Percentiles rank a stretch among this genome's conserved stretches.
These are phyloP conservation scores for Kwoniella bestiolae DNA, from an alignment of 768 basidiomycete species.

Conservation along the genomic window DNA sequence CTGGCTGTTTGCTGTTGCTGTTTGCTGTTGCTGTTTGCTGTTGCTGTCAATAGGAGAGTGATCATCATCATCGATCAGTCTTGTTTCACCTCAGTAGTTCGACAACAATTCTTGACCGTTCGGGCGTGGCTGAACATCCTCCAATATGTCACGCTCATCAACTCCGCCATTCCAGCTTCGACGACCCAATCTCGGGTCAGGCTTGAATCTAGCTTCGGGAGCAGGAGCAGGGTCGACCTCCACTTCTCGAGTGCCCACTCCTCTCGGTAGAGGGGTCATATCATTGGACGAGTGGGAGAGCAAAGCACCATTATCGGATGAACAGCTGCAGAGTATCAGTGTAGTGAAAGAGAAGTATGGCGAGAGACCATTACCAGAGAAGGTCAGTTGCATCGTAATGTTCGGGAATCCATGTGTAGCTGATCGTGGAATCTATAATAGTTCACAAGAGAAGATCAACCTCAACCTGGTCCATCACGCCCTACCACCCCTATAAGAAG, in stretches of 20 bases:
- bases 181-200: constrained; percentile 9
- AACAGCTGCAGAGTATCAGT: constrained; percentile 70
- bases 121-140: background rate
- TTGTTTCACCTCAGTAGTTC: background rate
- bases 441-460: constrained; percentile 26
- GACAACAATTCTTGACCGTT: background rate
- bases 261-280: constrained; percentile 30
- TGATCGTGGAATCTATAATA: background rate
- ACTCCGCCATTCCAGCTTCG: constrained; percentile 22
- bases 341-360: constrained; percentile 69
- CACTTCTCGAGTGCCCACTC: constrained; percentile 22
- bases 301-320: constrained; percentile 73
- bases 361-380: constrained; percentile 69
- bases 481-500: constrained; percentile 32
- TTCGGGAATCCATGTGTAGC: background rate
- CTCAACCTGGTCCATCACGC: constrained; percentile 27
- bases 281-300: constrained; percentile 87
- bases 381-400: constrained; percentile 62
- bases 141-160: constrained; percentile 18
- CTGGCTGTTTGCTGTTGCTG: background rate
- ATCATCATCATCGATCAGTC: too few relatives aligned
- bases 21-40: background rate
- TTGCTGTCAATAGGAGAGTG: background rate
- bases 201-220: constrained; percentile 14
- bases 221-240: constrained; percentile 12